Percentiles rank a stretch among this genome's conserved stretches.
These are phyloP conservation scores for Aureobasidium sp. DNA, from an alignment of 2,329 filamentous ascomycete species.

Conservation along the genomic window DNA sequence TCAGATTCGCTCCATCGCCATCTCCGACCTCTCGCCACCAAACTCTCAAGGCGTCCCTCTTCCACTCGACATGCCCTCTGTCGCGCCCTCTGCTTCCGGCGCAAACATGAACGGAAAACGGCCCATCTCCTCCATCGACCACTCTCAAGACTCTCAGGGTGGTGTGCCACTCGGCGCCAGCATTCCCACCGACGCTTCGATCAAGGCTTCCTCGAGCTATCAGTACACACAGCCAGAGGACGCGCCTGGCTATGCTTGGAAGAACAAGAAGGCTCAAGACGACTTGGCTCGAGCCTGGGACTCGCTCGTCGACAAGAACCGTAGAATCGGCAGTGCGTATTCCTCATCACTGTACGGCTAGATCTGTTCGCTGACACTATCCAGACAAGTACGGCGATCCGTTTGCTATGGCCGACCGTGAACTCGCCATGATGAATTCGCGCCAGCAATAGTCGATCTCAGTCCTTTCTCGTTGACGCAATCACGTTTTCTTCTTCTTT, in stretches of 20 bases:
- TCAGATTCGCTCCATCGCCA: conserved; percentile 23
- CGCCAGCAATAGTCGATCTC: conserved; percentile 18
- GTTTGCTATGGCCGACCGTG: conserved; percentile 29
- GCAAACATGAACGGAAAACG: conserved; percentile 34
- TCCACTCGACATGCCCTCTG: conserved; percentile 17
- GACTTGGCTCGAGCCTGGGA: conserved; percentile 48
- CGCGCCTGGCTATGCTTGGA: conserved; percentile 47
- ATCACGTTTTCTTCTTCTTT: not conserved
- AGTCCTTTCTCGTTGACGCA: not conserved
- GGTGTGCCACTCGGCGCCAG: not conserved
- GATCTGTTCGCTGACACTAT: not conserved
- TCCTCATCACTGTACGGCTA: too few relatives aligned
- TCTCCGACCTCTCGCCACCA: conserved; percentile 48
- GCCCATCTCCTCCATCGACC: conserved; percentile 29
- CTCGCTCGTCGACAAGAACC: conserved; percentile 44
- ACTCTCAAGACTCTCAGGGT: conserved; percentile 21
- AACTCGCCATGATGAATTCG: conserved; percentile 21
- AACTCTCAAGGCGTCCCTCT: conserved; percentile 40
- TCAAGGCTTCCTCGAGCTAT: conserved; percentile 25
- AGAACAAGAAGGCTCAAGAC: conserved; percentile 50
- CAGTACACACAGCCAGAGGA: conserved; percentile 33
- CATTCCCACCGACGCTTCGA: conserved; percentile 6
- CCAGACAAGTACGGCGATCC: conserved; percentile 31
- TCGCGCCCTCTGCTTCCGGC: conserved; percentile 21
- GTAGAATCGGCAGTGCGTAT: conserved; percentile 27